Percentiles rank a stretch among this genome's conserved stretches.
Conservation (phyloP, 352 stramenopile species). For the Phytopythium sindhum region DNA sequence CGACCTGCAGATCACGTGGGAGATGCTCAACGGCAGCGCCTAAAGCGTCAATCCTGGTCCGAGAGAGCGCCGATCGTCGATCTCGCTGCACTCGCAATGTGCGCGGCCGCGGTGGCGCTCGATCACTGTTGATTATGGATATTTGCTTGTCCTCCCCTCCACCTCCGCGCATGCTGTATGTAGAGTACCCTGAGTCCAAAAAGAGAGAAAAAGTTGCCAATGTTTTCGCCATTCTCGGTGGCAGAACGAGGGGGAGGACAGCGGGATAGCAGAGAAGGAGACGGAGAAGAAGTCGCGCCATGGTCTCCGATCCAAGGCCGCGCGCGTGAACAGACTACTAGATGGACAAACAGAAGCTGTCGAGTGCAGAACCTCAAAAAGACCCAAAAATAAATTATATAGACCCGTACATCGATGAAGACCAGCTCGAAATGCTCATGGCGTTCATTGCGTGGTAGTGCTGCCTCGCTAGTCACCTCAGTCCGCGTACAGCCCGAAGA, state of each 20-base stretch:
- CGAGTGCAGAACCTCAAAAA: background rate
- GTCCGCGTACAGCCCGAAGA: conserved; percentile 91
- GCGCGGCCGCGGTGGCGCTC: background rate
- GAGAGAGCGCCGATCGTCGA: background rate
- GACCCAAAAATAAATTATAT: conserved; percentile 52
- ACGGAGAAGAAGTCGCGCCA: background rate
- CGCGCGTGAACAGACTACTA: background rate
- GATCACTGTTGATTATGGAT: conserved; percentile 3
- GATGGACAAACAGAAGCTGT: background rate
- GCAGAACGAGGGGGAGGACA: background rate
- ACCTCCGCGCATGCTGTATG: conserved; percentile 4
- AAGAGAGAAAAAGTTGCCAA: conserved; percentile 3
- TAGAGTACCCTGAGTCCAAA: conserved; percentile 3
- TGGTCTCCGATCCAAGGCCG: background rate
- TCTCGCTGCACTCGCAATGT: background rate
- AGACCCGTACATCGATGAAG: background rate
- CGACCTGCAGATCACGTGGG: conserved; percentile 83
- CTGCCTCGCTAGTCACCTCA: conserved; percentile 26
- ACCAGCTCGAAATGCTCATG: background rate
- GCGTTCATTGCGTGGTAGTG: background rate
- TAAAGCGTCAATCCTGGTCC: conserved; percentile 14
- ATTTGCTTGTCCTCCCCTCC: background rate
- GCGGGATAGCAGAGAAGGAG: background rate
- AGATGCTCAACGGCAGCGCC: conserved; percentile 63
- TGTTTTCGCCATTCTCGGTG: background rate